Conservation (phyloP, 2,329 filamentous ascomycete genomes). For the Onygenales sp. region DNA sequence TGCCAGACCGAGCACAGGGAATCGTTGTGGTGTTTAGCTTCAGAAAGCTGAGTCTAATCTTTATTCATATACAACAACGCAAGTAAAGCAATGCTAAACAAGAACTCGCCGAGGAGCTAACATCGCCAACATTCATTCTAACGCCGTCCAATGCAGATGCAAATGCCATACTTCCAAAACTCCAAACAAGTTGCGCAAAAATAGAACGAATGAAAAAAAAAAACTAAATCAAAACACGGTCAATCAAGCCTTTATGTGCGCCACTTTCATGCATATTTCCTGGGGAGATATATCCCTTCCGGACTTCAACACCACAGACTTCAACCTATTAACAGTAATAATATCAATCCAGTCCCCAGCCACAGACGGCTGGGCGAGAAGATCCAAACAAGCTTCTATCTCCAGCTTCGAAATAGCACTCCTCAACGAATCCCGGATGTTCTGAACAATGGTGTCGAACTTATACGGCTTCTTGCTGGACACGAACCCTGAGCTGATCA, state of each 20-base stretch:
- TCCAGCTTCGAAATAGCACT: slow-evolving; percentile 41
- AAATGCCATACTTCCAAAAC: no score
- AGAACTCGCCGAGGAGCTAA: no score
- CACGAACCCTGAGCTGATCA: slow-evolving; percentile 26
- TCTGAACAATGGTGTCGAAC: slow-evolving; percentile 53
- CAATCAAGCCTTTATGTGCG: slow-evolving; percentile 4
- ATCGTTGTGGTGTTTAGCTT: no score
- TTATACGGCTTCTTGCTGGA: slow-evolving; percentile 52
- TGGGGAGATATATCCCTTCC: slow-evolving; percentile 25
- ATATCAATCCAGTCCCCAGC: slow-evolving; percentile 42
- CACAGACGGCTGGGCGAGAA: slow-evolving; percentile 38
- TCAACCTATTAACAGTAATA: slow-evolving; percentile 35
- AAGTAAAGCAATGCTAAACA: no score
- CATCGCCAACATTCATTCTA: no score
- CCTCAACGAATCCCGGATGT: slow-evolving; percentile 57
- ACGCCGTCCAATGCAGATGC: background rate
- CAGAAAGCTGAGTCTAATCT: no score
- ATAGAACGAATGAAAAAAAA: background rate
- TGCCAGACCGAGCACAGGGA: no score
- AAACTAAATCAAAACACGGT: background rate
- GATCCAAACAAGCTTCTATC: slow-evolving; percentile 37
- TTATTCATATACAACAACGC: no score
- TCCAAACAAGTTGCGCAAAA: background rate
- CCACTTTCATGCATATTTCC: slow-evolving; percentile 25
- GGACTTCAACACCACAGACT: slow-evolving; percentile 39